A percentile compares a stretch with the other conserved stretches of the same genome.
These are phyloP conservation scores for Ochromonas danica DNA, from an alignment of 108 stramenopile species.

Conservation along the genomic window DNA sequence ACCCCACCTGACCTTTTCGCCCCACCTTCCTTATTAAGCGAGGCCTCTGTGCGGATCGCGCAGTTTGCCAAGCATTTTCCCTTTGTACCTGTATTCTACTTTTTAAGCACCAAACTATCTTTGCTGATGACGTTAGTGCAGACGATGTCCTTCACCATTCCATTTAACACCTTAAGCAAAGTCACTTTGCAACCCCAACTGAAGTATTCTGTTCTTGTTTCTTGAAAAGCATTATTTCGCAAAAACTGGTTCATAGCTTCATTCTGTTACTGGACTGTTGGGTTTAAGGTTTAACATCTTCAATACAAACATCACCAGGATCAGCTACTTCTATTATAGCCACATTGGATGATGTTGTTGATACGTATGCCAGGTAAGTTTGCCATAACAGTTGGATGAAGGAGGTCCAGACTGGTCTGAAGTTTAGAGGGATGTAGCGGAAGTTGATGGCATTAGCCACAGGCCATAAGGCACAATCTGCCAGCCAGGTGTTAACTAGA, in stretches of 20 bases:
- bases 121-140: no score
- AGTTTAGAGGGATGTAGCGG: background rate
- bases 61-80: slow-evolving; percentile 15
- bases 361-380: background rate
- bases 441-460: background rate
- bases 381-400: background rate
- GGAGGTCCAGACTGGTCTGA: background rate
- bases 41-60: slow-evolving; percentile 12
- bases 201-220: no score
- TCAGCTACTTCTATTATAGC: background rate
- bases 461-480: background rate
- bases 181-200: no score
- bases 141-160: no score
- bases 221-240: no score
- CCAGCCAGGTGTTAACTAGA: background rate
- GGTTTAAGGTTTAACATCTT: no score
- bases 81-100: slow-evolving; percentile 10
- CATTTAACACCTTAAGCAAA: background rate
- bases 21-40: slow-evolving; percentile 14
- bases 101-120: slow-evolving; percentile 17
- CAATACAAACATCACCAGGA: no score
- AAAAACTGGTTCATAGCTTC: no score
- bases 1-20: slow-evolving; percentile 13
- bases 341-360: background rate
- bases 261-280: no score